These are phyloP conservation scores for Stachybotrys elegans DNA, from an alignment of 2,329 filamentous ascomycete genomes.

Conservation along the genomic window DNA sequence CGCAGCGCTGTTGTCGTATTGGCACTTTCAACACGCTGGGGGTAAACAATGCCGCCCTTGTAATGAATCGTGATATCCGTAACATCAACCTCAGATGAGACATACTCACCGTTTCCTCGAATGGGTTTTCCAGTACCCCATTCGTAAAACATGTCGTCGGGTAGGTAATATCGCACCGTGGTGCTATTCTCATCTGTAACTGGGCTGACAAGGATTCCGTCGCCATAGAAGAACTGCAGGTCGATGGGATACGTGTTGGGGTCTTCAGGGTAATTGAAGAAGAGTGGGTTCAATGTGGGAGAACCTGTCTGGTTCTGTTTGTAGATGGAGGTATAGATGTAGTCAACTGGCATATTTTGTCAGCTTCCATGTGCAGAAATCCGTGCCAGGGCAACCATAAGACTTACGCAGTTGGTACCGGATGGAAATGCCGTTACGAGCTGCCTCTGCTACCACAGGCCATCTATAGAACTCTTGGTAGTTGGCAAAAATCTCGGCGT, in stretches of 20 bases:
- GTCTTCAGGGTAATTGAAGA: slow-evolving; percentile 60
- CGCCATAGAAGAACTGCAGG: slow-evolving; percentile 43
- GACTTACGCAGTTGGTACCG: slow-evolving; percentile 54
- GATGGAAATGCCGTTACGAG: slow-evolving; percentile 60
- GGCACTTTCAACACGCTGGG: slow-evolving; percentile 46
- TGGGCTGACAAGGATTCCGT: slow-evolving; percentile 39
- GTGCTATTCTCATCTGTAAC: slow-evolving; percentile 38
- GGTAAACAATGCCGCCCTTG: slow-evolving; percentile 58
- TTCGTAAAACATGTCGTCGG: slow-evolving; percentile 44
- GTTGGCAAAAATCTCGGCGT: slow-evolving; percentile 40
- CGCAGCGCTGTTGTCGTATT: slow-evolving; percentile 61
- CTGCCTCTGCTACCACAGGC: slow-evolving; percentile 55
- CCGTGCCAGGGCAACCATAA: accelerated
- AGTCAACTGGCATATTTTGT: slow-evolving; percentile 57
- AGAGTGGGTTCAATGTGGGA: slow-evolving; percentile 64
- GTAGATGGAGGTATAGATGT: slow-evolving; percentile 68
- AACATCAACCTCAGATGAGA: slow-evolving; percentile 27
- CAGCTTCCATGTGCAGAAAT: no score
- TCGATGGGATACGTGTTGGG: slow-evolving; percentile 37
- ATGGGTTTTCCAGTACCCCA: slow-evolving; percentile 41
- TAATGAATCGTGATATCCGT: slow-evolving; percentile 60
- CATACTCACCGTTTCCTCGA: slow-evolving; percentile 24
- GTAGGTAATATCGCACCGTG: slow-evolving; percentile 39
- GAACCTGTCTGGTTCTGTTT: slow-evolving; percentile 54
- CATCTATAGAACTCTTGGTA: slow-evolving; percentile 65